A percentile compares a stretch with the other conserved stretches of the same genome.
phyloP scores from a whole-genome alignment of 108 stramenopile genomes.

The Stephanodiscus triporus region DNA sequence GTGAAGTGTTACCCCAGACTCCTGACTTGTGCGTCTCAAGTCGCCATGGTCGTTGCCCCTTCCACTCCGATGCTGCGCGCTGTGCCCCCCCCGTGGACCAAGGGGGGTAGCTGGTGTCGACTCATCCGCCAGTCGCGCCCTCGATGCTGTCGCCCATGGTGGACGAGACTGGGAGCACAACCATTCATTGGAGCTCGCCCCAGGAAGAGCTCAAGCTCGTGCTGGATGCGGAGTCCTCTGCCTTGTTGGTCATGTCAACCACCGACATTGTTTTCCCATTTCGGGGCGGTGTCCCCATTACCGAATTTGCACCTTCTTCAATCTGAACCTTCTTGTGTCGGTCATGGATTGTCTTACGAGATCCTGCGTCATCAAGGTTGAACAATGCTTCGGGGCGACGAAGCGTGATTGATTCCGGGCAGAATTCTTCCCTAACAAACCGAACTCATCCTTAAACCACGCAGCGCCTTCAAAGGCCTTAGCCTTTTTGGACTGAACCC shows the following conservation, averaged over 20 bases:
- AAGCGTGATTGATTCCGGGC: too few species aligned
- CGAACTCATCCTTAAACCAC: constrained; percentile 6
- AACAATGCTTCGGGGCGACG: too few species aligned
- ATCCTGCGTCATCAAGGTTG: too few species aligned
- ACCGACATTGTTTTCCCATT: neutral
- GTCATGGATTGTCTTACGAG: too few species aligned
- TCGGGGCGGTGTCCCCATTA: too few species aligned
- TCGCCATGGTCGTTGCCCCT: neutral
- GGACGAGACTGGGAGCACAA: neutral
- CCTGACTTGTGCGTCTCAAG: neutral
- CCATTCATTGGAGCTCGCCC: neutral
- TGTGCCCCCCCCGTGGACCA: too few species aligned
- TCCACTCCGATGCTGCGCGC: neutral
- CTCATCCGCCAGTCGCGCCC: neutral
- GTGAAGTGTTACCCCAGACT: too few species aligned
- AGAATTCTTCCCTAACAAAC: too few species aligned
- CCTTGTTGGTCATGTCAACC: too few species aligned
- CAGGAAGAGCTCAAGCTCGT: neutral
- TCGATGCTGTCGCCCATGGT: neutral
- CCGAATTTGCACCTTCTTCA: neutral
- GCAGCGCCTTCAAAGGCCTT: neutral
- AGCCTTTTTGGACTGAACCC: neutral
- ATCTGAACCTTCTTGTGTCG: too few species aligned
- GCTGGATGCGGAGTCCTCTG: neutral
- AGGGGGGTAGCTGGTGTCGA: too few species aligned